Evolutionary conservation across 2,329 filamentous ascomycete genomes (phyloP), one percentile per base, ranked within the genome.

Genomic region (Neonectria hederae): DNA sequence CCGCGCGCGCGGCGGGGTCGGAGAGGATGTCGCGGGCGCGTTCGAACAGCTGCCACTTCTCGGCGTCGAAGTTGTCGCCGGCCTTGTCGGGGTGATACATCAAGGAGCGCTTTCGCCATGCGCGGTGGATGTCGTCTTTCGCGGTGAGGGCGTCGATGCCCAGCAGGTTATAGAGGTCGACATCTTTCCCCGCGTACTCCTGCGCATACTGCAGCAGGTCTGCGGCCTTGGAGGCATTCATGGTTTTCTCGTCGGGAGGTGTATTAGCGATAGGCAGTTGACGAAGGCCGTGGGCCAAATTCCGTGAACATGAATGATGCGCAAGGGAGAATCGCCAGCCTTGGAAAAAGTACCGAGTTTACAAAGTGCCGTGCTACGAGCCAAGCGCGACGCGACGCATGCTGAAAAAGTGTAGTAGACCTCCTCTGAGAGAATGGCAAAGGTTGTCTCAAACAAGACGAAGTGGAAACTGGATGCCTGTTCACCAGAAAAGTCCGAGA

Each of bases 21-120:
- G 88, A 87, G 3, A 98, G 87, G 2, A 97, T 87, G 79, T 97
- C 93, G 76, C 93, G 89, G n/a, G 93, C 94, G 66, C 92, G 91
- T 75, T 94, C 92, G 62, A 97, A 89, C 1, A 92, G 84, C 78
- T 97, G 92, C 83, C 97, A 98, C 74, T 92, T 92, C 60, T 90
- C 89, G 49, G 92, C 85, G 70, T 96, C 93, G 72, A 91, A 93
- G 40, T 85, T 82, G 56, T 87, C 88, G 67, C 90, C 87, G 59
- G 94, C 90, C 81, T 97, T 97, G 84, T 98, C 95, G 1, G 95
- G 95, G 78, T 98, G 95, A 82, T 94, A 93, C 75, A 93, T 93
- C n/a, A 97, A 84, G 4, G 93, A 93, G 30, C 90, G 90, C 73
- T 92, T 92, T 63, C 93, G 89, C 84, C 95, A 97, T 48, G 93